Conservation (phyloP, 257 asterid genomes). For the Rhazya stricta region DNA sequence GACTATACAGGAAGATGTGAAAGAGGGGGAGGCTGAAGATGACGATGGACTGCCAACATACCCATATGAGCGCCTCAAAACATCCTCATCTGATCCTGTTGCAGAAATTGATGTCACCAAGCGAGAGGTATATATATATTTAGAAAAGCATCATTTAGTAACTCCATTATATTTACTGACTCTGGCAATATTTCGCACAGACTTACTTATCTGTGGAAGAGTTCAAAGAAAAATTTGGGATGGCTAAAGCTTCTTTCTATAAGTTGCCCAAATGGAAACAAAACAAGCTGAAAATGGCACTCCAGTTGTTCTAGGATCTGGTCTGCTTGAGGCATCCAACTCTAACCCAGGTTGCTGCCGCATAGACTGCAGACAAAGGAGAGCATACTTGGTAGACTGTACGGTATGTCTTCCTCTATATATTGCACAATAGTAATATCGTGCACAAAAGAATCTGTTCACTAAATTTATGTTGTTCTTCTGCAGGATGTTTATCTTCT, state of each 20-base stretch:
- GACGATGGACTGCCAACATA: constrained; percentile 69
- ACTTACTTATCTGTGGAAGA: constrained; percentile 70
- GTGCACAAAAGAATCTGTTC: constrained; percentile 15
- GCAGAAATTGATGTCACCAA: constrained; percentile 77
- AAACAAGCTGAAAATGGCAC: constrained; percentile 93
- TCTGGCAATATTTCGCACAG: constrained; percentile 37
- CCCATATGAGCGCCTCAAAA: constrained; percentile 79
- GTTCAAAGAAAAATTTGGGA: constrained; percentile 85
- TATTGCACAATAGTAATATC: constrained; percentile 6
- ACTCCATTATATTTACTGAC: not conserved
- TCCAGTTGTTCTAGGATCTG: constrained; percentile 51
- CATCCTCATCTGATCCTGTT: constrained; percentile 59
- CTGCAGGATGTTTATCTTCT: constrained; percentile 24
- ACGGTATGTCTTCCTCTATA: constrained; percentile 19
- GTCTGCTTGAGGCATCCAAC: constrained; percentile 16
- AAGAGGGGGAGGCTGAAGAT: constrained; percentile 84
- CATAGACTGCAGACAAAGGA: constrained; percentile 23
- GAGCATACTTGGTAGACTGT: constrained; percentile 31
- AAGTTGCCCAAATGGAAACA: constrained; percentile 98
- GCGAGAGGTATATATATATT: constrained; percentile 65
- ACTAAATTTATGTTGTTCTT: constrained; percentile 13
- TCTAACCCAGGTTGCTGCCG: constrained; percentile 23
- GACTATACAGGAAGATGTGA: constrained; percentile 76
- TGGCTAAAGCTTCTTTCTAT: constrained; percentile 63
- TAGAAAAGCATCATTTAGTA: constrained; percentile 2